phyloP scores from a whole-genome alignment of 257 asterid genomes.

The Plectranthus barbatus region DNA sequence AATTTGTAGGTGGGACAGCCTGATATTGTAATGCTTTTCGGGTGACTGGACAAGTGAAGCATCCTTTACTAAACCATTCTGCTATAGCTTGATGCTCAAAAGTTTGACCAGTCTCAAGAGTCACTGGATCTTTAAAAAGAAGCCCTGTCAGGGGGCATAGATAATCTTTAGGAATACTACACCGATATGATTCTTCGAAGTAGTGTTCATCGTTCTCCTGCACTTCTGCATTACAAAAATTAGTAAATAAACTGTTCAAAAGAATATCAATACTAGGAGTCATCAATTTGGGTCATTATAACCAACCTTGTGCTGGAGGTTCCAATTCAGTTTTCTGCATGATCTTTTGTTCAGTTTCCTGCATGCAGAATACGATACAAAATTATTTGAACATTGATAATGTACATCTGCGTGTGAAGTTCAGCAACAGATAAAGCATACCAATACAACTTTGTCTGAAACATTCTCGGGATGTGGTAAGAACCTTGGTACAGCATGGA shows the following conservation, averaged over 20 bases:
- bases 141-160: conserved; percentile 56
- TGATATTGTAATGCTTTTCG: conserved; percentile 35
- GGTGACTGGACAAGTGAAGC: conserved; percentile 55
- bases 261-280: not conserved
- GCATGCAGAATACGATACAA: conserved; percentile 20
- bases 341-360: conserved; percentile 16
- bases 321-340: conserved; percentile 32
- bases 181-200: conserved; percentile 8
- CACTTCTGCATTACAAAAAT: conserved; percentile 23
- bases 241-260: not conserved
- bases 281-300: not conserved
- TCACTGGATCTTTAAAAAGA: conserved; percentile 62
- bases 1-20: conserved; percentile 49
- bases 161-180: conserved; percentile 51
- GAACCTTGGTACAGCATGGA: not conserved
- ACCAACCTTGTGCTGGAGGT: conserved; percentile 37
- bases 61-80: conserved; percentile 49
- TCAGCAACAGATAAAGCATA: not conserved
- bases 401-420: not conserved
- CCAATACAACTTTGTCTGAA: conserved; percentile 11
- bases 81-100: conserved; percentile 56
- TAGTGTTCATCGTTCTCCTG: conserved; percentile 14
- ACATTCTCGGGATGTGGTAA: conserved; percentile 11
- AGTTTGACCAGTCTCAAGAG: conserved; percentile 77
- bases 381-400: not conserved